These are phyloP conservation scores for Mortierella sp. DNA, from an alignment of 371 early-diverging fungal species.

Conservation along the genomic window DNA sequence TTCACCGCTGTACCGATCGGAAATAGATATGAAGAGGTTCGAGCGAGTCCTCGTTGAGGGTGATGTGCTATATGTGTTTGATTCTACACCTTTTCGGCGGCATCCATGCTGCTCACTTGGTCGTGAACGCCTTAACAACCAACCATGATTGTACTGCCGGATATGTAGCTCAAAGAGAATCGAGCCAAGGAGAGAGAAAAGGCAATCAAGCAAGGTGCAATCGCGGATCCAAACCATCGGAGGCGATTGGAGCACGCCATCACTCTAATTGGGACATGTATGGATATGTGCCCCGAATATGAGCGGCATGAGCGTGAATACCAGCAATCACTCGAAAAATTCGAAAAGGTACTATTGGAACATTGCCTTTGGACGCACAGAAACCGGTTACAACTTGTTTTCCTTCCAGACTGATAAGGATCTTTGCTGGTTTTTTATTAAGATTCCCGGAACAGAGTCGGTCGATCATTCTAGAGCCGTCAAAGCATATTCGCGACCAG, in stretches of 20 bases:
- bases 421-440: not conserved
- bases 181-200: constrained; percentile 58
- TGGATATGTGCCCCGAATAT: constrained; percentile 90
- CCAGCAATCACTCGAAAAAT: constrained; percentile 74
- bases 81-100: not conserved
- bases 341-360: constrained; percentile 70
- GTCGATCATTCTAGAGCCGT: constrained; percentile 79
- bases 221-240: constrained; percentile 70
- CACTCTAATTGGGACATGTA: constrained; percentile 82
- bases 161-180: constrained; percentile 55
- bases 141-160: too few species aligned
- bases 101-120: not conserved
- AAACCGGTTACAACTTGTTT: too few species aligned
- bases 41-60: not conserved
- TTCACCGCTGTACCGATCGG: constrained; percentile 33
- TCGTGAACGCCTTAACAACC: too few species aligned
- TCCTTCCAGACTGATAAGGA: too few species aligned
- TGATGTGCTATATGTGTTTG: not conserved
- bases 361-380: not conserved
- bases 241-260: constrained; percentile 73
- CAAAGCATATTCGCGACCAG: constrained; percentile 87
- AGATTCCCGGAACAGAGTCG: constrained; percentile 63
- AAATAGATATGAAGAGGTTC: constrained; percentile 41
- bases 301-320: constrained; percentile 90
- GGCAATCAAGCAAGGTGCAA: constrained; percentile 60